Evolutionary conservation across 495 filamentous ascomycete genomes (phyloP).

Genomic region (Apodospora peruviana): DNA sequence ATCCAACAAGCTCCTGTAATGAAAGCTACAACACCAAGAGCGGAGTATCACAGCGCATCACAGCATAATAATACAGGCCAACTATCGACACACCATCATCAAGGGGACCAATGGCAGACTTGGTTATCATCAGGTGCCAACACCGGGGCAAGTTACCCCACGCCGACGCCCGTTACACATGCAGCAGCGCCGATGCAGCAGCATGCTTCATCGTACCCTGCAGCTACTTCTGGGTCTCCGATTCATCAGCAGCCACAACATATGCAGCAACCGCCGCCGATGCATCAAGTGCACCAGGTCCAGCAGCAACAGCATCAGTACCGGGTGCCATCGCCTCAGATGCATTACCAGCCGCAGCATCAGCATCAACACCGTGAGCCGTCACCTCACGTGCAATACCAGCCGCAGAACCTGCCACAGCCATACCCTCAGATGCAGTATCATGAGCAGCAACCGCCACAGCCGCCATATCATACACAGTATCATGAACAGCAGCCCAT

Average conservation of each 20-base stretch:
- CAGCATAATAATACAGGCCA: no score
- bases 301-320: not conserved
- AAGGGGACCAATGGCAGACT: no score
- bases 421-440: not conserved
- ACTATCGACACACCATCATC: no score
- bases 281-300: not conserved
- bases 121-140: no score
- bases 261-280: not conserved
- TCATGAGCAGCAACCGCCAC: not conserved
- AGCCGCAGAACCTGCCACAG: not conserved
- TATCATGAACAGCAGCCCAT: no score
- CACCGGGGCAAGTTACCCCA: no score
- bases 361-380: not conserved
- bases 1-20: not conserved
- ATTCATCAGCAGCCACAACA: not conserved
- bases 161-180: no score
- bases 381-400: not conserved
- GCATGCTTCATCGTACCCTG: no score
- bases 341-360: not conserved
- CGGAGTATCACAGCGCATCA: not conserved
- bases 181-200: not conserved
- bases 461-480: no score
- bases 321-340: not conserved
- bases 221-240: not conserved
- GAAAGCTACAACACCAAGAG: not conserved